Base-by-base conservation (phyloP, 495 filamentous ascomycete species). In the Usnea hakonensis region DNA sequence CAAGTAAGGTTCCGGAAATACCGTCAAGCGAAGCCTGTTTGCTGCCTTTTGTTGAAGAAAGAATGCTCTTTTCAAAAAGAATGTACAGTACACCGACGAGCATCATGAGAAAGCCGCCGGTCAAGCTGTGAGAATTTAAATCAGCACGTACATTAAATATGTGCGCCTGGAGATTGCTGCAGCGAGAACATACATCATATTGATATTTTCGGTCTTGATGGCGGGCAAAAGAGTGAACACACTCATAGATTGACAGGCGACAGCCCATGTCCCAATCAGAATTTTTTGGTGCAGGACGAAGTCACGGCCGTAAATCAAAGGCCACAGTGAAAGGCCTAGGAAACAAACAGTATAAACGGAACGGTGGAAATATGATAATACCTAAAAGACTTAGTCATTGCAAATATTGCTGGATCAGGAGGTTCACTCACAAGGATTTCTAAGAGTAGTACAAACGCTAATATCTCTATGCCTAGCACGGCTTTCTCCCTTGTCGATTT, bases 171-270 rank as follows among this genome's bases (percentile, higher is more conserved):
- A 7, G 19, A 16, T 32, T 16, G 1, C 8, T 11, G 6, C 21
- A 19, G 30, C 32, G 40, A 9, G 16, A 30, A 78, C 87, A 63
- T 78, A 95, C 90, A 96, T 95, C 54, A 90, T 76, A 65, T 72
- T 80, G 21, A 89, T 69, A 71, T 89, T 79, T 72, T 99, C 95
- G 2, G 83, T 77, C 69, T 97, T 99, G 67, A 87, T 83, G 0
- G 87, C 95, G 8, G 91, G 89, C 17, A 99, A 78, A 28, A 97
- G 73, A 23, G 95, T 97, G 68, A 99, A 99, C 28, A 82, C 79
- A 69, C 91, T 92, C 92, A 97, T 97, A 8, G 87, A 71, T 3
- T 82, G 57, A 71, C 91, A 96, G 14, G 87, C 86, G 30, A 87
- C 69, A 14, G 82, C 79, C 95, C 95, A 99, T 4, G 84, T 86